Evolutionary conservation across 1,284 basidiomycete species (phyloP).

Genomic region (Cutaneotrichosporon daszewskae): DNA sequence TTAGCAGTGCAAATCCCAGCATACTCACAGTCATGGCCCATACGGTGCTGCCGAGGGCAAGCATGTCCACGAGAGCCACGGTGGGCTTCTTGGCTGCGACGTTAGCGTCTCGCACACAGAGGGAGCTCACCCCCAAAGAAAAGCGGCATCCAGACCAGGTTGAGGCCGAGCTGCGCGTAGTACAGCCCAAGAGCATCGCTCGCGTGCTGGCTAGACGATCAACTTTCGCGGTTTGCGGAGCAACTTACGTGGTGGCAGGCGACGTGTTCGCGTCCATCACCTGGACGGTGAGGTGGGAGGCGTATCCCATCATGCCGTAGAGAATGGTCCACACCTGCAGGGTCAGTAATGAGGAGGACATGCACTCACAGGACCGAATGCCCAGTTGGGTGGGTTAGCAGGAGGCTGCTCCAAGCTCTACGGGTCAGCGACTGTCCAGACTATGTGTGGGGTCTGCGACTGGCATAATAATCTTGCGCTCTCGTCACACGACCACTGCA

Average conservation of each 20-base stretch:
- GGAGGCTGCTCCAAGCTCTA: conserved; percentile 11
- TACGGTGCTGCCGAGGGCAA: conserved; percentile 52
- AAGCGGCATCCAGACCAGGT: conserved; percentile 10
- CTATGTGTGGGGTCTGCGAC: background rate
- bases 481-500: background rate
- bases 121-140: conserved; percentile 46
- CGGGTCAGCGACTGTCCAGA: background rate
- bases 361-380: conserved; percentile 13
- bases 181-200: conserved; percentile 3
- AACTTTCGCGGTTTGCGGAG: too few species aligned
- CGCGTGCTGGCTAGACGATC: background rate
- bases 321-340: conserved; percentile 26
- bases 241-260: background rate
- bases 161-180: conserved; percentile 10
- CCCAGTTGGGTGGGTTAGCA: conserved; percentile 8
- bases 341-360: background rate
- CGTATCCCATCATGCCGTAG: conserved; percentile 62
- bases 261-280: conserved; percentile 52
- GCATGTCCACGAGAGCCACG: conserved; percentile 6
- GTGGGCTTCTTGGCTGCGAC: conserved; percentile 6
- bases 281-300: conserved; percentile 61
- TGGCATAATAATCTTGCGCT: background rate
- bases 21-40: conserved; percentile 56
- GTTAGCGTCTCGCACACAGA: too few species aligned
- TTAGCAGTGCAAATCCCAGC: background rate